These are phyloP conservation scores for Leptographium galeiforme DNA, from an alignment of 2,329 filamentous ascomycete species.

Conservation along the genomic window DNA sequence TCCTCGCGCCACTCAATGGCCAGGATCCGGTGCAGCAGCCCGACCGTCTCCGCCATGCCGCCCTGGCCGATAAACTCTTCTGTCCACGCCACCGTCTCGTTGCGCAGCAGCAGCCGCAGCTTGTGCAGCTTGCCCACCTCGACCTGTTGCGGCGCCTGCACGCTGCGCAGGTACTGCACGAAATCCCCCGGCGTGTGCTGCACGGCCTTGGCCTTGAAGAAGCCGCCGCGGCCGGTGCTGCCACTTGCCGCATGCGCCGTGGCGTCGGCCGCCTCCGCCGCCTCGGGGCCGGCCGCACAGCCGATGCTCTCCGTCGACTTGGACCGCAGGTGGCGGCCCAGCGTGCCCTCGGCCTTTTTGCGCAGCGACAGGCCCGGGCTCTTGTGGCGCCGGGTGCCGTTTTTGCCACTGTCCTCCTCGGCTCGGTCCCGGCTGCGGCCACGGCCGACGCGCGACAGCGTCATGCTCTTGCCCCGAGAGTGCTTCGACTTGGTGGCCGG, in stretches of 20 bases:
- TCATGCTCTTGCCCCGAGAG: slow-evolving; percentile 65
- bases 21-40: slow-evolving; percentile 79
- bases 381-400: slow-evolving; percentile 24
- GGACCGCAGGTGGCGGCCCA: slow-evolving; percentile 52
- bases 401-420: background rate
- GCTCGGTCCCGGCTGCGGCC: slow-evolving; percentile 8
- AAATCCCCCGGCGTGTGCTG: slow-evolving; percentile 70
- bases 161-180: slow-evolving; percentile 70
- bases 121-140: slow-evolving; percentile 96
- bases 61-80: slow-evolving; percentile 80
- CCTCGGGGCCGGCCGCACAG: slow-evolving; percentile 25
- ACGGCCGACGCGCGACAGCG: slow-evolving; percentile 46
- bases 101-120: slow-evolving; percentile 72
- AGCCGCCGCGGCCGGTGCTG: slow-evolving; percentile 25
- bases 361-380: slow-evolving; percentile 59
- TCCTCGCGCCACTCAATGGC: slow-evolving; percentile 96
- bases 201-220: slow-evolving; percentile 56
- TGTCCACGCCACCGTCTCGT: slow-evolving; percentile 93
- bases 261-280: slow-evolving; percentile 15
- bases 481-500: slow-evolving; percentile 35
- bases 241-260: slow-evolving; percentile 24
- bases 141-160: slow-evolving; percentile 66
- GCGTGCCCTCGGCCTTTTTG: slow-evolving; percentile 48
- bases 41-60: slow-evolving; percentile 85
- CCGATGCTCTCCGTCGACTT: slow-evolving; percentile 61